A percentile compares a stretch with the other conserved stretches of the same genome.
Conservation (phyloP, 208 protist species). For the Trypanosoma cruzi region DNA sequence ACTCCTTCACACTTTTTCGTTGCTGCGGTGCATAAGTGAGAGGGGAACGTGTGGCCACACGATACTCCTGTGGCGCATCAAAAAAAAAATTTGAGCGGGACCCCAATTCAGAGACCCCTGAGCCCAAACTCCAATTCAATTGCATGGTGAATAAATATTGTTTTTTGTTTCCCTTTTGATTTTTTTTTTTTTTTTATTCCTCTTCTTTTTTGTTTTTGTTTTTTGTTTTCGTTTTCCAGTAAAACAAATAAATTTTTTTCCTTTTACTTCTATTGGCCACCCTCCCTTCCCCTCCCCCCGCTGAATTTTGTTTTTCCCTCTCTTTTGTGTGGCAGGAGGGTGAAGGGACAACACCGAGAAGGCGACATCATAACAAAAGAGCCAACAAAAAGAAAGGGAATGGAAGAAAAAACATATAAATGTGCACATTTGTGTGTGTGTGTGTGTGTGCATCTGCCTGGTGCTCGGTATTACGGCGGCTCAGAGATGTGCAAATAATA, state of each 20-base stretch:
- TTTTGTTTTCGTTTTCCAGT: not conserved
- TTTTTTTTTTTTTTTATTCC: not conserved
- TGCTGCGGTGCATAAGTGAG: not conserved
- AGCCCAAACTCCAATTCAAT: not conserved
- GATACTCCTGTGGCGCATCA: conserved; percentile 19
- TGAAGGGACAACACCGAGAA: not conserved
- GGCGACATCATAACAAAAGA: too few species aligned
- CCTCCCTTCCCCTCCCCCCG: too few species aligned
- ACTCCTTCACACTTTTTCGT: not conserved
- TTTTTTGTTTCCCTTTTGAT: too few species aligned
- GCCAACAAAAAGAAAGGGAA: not conserved
- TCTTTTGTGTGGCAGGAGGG: not conserved
- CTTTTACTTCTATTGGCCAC: too few species aligned
- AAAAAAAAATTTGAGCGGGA: not conserved
- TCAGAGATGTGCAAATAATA: too few species aligned
- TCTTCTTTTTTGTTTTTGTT: not conserved
- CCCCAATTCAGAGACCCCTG: not conserved
- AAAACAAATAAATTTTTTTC: too few species aligned
- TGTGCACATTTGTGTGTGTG: not conserved
- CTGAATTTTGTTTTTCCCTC: not conserved
- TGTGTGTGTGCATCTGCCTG: not conserved
- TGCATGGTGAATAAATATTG: not conserved
- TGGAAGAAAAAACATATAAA: conserved; percentile 4
- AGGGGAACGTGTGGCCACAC: conserved; percentile 10
- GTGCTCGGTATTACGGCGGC: not conserved